Evolutionary conservation across 1,284 basidiomycete species (phyloP), one percentile per base, ranked within the genome.

Genomic region (Coniferiporia weirii): DNA sequence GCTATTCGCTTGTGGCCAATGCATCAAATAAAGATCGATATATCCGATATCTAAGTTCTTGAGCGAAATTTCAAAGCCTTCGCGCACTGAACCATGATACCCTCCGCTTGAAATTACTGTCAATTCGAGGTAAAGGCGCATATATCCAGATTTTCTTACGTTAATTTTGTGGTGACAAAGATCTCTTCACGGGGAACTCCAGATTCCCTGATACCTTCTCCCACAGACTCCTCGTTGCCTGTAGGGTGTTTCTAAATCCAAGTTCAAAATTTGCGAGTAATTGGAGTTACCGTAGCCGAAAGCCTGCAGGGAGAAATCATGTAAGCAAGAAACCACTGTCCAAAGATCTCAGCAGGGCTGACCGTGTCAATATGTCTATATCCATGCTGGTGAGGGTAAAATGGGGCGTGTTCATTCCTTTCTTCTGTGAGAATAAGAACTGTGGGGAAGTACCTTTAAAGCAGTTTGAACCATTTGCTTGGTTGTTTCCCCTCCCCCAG

Each of bases 11-110:
- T 70, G 71, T 63, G 79, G 78, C 83, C 84, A 87, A 71, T 89
- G 86, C 69, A 89, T 78, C 19, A 91, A 75, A 70, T 85, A 90
- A 20, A 90, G 71, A 67, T 91, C 87, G 56, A 91, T 76, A 70
- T 90, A 89, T 22, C 78, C 82, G 44, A 81, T 63, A 36, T 77
- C 77, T 12, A 91, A 77, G 64, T 79, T 76, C 56, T 76, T 70
- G 22, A 91, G 73, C 9, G 81, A 83, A 52, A 75, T 69, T 61
- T 84, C 78, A 61, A 88, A 74, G 27, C 75, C 78, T 66, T 82
- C 73, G 56, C 74, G 70, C 22, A 82, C 80, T 63, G 72, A 67
- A 65, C 78, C 75, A 68, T 82, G 82, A 40, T 69, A 66, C 2
- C 56, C 38, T 44, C 69, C 68, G 6, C 71, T 73, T 59, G 34